A percentile compares a stretch with the other conserved stretches of the same genome.
These are phyloP conservation scores for Nevesoporus exiguus DNA, from an alignment of 768 basidiomycete species.

Conservation along the genomic window DNA sequence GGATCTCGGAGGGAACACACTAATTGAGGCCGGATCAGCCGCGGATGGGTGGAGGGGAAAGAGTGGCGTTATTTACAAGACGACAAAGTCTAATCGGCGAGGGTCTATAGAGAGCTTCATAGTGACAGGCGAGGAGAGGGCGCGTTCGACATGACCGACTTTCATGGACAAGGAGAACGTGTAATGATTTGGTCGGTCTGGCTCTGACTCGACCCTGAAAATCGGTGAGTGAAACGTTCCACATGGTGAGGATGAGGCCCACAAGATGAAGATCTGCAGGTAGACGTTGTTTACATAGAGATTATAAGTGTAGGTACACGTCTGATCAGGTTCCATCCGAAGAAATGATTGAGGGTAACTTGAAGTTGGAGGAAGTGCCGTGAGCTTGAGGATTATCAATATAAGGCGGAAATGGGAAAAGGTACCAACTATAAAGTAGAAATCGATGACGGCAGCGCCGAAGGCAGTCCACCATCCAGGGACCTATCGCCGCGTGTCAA, in stretches of 20 bases:
- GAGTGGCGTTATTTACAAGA: slow-evolving; percentile 47
- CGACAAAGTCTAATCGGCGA: slow-evolving; percentile 52
- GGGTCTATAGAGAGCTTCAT: slow-evolving; percentile 52
- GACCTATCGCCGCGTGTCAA: slow-evolving; percentile 2
- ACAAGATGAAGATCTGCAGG: slow-evolving; percentile 52
- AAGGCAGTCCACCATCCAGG: slow-evolving; percentile 10
- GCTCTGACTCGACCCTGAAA: slow-evolving; percentile 29
- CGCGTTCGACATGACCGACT: slow-evolving; percentile 52
- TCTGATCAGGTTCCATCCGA: slow-evolving; percentile 22
- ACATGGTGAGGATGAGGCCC: slow-evolving; percentile 17
- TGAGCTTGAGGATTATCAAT: slow-evolving; percentile 8
- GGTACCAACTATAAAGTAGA: slow-evolving; percentile 10
- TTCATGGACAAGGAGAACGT: slow-evolving; percentile 52
- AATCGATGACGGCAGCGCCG: neutral
- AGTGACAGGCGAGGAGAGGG: slow-evolving; percentile 44
- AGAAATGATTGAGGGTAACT: slow-evolving; percentile 23
- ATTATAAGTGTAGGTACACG: slow-evolving; percentile 45
- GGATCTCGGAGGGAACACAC: slow-evolving; percentile 58
- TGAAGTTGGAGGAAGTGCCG: neutral
- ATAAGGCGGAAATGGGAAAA: neutral
- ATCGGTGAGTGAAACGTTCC: slow-evolving; percentile 5
- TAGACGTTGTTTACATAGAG: slow-evolving; percentile 43
- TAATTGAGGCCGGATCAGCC: slow-evolving; percentile 21
- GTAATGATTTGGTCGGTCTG: slow-evolving; percentile 36
- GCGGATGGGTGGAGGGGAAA: neutral